These are phyloP conservation scores for Lodderomyces beijingensis DNA, from an alignment of 1,139 yeast genomes.

Conservation along the genomic window DNA sequence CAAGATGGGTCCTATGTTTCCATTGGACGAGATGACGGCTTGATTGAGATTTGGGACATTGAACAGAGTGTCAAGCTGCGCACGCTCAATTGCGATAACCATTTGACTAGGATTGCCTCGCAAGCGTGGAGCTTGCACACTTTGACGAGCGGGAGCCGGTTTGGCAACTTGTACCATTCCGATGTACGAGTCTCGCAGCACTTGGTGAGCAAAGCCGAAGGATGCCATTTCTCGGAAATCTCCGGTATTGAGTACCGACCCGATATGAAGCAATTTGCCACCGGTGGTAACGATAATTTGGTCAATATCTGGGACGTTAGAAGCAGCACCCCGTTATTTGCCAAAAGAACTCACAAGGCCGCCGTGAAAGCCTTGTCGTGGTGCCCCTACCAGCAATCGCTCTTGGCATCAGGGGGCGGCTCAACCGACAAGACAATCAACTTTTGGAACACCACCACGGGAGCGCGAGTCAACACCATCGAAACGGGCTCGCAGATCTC, in stretches of 20 bases:
- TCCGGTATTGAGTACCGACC: constrained; percentile 87
- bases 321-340: constrained; percentile 52
- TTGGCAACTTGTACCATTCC: constrained; percentile 82
- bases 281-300: constrained; percentile 93
- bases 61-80: constrained; percentile 72
- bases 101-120: constrained; percentile 67
- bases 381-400: constrained; percentile 84
- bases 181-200: constrained; percentile 91
- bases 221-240: constrained; percentile 75
- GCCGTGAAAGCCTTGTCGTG: constrained; percentile 95
- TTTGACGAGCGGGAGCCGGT: constrained; percentile 76
- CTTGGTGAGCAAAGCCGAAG: constrained; percentile 51
- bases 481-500: constrained; percentile 94
- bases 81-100: constrained; percentile 68
- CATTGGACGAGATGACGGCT: constrained; percentile 81
- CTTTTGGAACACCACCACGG: constrained; percentile 94
- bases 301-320: constrained; percentile 96
- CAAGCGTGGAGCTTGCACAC: constrained; percentile 84
- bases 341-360: constrained; percentile 79
- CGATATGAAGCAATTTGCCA: constrained; percentile 83
- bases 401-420: constrained; percentile 96
- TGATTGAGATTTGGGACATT: constrained; percentile 90
- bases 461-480: constrained; percentile 79
- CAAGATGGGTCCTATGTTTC: constrained; percentile 86
- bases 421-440: constrained; percentile 85